Evolutionary conservation across 2,329 filamentous ascomycete species (phyloP).

Genomic region (Pleurostoma richardsiae): DNA sequence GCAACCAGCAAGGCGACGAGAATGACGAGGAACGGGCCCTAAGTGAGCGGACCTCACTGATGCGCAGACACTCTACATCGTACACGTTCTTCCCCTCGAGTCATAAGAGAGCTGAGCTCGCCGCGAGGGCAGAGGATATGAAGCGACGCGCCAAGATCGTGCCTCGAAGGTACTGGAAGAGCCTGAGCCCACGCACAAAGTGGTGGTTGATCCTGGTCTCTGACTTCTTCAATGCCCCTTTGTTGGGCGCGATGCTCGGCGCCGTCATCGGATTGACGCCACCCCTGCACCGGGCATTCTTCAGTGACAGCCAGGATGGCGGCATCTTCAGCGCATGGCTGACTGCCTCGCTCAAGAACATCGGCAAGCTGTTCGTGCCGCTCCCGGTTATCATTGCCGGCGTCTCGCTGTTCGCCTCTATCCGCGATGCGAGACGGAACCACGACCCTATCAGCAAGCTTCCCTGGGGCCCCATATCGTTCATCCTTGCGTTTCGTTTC

Average conservation of each 20-base stretch:
- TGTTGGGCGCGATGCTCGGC: constrained; percentile 56
- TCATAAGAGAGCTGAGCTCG: constrained; percentile 1
- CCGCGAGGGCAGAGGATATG: constrained; percentile 4
- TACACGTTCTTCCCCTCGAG: constrained; percentile 23
- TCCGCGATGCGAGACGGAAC: constrained; percentile 33
- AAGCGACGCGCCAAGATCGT: constrained; percentile 19
- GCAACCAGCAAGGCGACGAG: constrained; percentile 1
- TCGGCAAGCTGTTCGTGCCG: constrained; percentile 59
- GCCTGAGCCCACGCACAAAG: constrained; percentile 16
- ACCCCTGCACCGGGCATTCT: constrained; percentile 56
- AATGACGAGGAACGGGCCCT: constrained; percentile 13
- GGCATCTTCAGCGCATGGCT: constrained; percentile 65
- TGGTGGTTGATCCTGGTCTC: constrained; percentile 29
- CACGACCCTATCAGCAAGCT: constrained; percentile 23
- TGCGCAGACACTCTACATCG: constrained; percentile 17
- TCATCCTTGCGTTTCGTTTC: constrained; percentile 52
- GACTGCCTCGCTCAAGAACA: constrained; percentile 54
- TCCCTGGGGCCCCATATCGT: constrained; percentile 42
- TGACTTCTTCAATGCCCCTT: constrained; percentile 55
- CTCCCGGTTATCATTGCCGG: constrained; percentile 63
- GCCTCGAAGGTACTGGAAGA: constrained; percentile 18
- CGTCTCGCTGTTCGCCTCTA: constrained; percentile 54
- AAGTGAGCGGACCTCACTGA: constrained; percentile 44
- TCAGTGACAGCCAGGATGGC: constrained; percentile 49
- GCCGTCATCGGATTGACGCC: constrained; percentile 56